phyloP scores from a whole-genome alignment of 345 rosid species.

The Brassica cretica region DNA sequence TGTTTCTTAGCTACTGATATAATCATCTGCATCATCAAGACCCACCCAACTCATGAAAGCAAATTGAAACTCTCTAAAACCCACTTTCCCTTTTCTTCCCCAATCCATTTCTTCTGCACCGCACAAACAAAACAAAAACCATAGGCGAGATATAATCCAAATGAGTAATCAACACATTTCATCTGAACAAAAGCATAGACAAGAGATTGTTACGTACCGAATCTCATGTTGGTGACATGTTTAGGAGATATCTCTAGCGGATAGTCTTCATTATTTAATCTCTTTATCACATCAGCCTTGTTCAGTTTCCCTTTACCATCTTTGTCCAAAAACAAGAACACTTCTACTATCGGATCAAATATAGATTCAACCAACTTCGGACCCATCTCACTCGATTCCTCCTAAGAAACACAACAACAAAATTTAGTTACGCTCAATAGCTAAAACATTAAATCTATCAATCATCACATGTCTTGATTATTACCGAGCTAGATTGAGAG shows the following conservation, averaged over 20 bases:
- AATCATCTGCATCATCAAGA: slow-evolving; percentile 52
- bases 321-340: slow-evolving; percentile 78
- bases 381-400: slow-evolving; percentile 44
- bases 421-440: background rate
- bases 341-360: slow-evolving; percentile 69
- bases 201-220: slow-evolving; percentile 44
- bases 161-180: slow-evolving; percentile 2
- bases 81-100: slow-evolving; percentile 74
- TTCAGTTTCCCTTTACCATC: slow-evolving; percentile 75
- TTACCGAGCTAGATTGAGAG: slow-evolving; percentile 41
- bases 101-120: slow-evolving; percentile 91
- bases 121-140: slow-evolving; percentile 16
- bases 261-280: slow-evolving; percentile 61
- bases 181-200: background rate
- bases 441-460: background rate
- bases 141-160: background rate
- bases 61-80: slow-evolving; percentile 79
- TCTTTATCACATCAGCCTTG: slow-evolving; percentile 64
- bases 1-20: slow-evolving; percentile 16
- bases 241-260: slow-evolving; percentile 72
- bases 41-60: slow-evolving; percentile 77
- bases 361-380: slow-evolving; percentile 59
- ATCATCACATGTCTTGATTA: background rate
- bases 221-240: slow-evolving; percentile 63
- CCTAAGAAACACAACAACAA: slow-evolving; percentile 33